Conservation (phyloP, 345 rosid genomes). For the Durio zibethinus region DNA sequence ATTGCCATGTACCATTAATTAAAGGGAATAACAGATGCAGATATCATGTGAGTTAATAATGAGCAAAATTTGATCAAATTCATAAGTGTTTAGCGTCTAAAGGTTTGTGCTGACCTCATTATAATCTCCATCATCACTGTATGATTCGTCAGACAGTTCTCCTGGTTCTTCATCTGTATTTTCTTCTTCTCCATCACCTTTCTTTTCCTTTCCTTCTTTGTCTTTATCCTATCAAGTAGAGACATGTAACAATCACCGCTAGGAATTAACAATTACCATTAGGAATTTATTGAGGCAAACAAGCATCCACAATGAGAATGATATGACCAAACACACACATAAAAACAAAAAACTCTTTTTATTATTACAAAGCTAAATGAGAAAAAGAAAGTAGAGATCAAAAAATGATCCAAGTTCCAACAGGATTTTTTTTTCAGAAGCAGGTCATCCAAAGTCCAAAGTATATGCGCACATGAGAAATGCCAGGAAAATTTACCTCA, state of each 20-base stretch:
- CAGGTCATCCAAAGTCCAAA: neutral
- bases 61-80: neutral
- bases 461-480: neutral
- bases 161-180: neutral
- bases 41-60: neutral
- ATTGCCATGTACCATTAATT: neutral
- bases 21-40: neutral
- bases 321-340: neutral
- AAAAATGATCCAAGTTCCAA: neutral
- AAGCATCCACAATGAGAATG: neutral
- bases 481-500: neutral
- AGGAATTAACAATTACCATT: neutral
- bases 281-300: neutral
- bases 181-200: neutral
- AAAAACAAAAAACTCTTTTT: neutral
- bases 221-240: neutral
- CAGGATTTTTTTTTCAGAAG: neutral
- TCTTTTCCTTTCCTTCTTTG: constrained; percentile 15
- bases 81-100: neutral
- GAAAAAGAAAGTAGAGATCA: neutral
- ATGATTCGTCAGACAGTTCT: neutral
- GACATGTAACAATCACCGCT: neutral
- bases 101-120: neutral
- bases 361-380: neutral
- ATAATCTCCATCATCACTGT: constrained; percentile 13